These are phyloP conservation scores for Favolaschia claudopus DNA, from an alignment of 768 basidiomycete genomes.

Conservation along the genomic window DNA sequence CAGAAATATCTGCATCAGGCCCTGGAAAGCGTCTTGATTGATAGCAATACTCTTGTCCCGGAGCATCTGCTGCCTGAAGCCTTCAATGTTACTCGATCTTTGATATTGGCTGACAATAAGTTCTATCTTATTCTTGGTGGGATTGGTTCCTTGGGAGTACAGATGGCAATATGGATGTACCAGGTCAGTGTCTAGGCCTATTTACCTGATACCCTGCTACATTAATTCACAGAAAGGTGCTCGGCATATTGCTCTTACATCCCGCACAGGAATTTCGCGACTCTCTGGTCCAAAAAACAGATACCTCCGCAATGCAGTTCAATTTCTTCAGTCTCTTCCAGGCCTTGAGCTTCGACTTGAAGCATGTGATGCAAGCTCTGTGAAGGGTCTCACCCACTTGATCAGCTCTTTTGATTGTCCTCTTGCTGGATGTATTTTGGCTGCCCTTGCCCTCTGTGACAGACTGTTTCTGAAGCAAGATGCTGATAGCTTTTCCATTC, in stretches of 20 bases:
- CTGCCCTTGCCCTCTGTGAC: constrained; percentile 41
- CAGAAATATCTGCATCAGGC: background rate
- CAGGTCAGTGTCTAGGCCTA: constrained; percentile 33
- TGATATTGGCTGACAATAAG: constrained; percentile 36
- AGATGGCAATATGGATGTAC: constrained; percentile 51
- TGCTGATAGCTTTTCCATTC: constrained; percentile 35
- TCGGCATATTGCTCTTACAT: constrained; percentile 44
- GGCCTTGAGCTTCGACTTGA: constrained; percentile 40
- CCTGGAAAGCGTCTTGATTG: background rate
- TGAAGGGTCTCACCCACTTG: constrained; percentile 26
- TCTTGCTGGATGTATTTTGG: constrained; percentile 43
- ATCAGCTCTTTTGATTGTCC: constrained; percentile 29
- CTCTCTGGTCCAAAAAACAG: constrained; percentile 31
- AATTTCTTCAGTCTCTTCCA: constrained; percentile 34
- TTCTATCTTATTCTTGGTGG: constrained; percentile 48
- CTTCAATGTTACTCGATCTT: constrained; percentile 1
- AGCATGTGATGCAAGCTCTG: constrained; percentile 39
- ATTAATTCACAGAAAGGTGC: constrained; percentile 40
- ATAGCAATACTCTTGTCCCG: constrained; percentile 3
- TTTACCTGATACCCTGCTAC: background rate
- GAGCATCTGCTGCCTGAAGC: background rate
- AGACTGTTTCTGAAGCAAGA: constrained; percentile 39
- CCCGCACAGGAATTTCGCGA: constrained; percentile 41
- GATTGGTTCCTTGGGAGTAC: constrained; percentile 45
- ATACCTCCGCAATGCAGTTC: constrained; percentile 36